A percentile compares a stretch with the other conserved stretches of the same genome.
These are phyloP conservation scores for Sugiyamaella lignohabitans DNA, from an alignment of 805 yeast species.

Conservation along the genomic window DNA sequence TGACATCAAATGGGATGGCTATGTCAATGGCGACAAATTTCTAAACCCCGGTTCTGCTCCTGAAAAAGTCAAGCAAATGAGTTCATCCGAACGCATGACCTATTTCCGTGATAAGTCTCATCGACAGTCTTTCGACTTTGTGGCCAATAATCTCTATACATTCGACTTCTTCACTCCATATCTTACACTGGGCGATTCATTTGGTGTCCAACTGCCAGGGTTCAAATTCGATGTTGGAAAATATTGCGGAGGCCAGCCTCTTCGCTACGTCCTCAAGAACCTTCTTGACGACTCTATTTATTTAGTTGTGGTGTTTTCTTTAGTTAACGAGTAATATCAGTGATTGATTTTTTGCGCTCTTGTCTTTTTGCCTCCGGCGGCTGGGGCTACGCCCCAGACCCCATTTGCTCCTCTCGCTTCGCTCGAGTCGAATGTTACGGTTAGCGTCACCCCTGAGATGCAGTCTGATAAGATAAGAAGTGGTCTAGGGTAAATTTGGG, in stretches of 20 bases:
- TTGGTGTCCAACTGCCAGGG: conserved; percentile 50
- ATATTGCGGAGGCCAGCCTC: conserved; percentile 33
- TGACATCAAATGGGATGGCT: conserved; percentile 4
- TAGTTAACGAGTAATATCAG: background rate
- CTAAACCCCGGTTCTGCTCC: background rate
- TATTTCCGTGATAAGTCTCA: conserved; percentile 38
- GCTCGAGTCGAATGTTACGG: too few species aligned
- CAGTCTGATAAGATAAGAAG: too few species aligned
- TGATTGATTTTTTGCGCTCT: background rate
- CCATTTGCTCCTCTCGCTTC: too few species aligned
- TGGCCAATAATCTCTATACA: conserved; percentile 35
- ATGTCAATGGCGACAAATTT: conserved; percentile 3
- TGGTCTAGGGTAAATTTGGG: too few species aligned
- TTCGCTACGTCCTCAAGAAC: conserved; percentile 33
- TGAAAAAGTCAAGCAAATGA: background rate
- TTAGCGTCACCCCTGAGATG: too few species aligned
- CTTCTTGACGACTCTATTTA: conserved; percentile 21
- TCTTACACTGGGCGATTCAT: conserved; percentile 44
- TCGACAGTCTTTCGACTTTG: conserved; percentile 39
- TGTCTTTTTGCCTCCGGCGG: background rate
- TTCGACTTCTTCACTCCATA: conserved; percentile 53
- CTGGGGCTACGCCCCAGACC: too few species aligned
- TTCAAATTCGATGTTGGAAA: conserved; percentile 33
- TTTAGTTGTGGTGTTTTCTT: conserved; percentile 25
- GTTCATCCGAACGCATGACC: conserved; percentile 36